Base-by-base conservation (phyloP, 805 yeast genomes). In the Torulaspora maleeae region DNA sequence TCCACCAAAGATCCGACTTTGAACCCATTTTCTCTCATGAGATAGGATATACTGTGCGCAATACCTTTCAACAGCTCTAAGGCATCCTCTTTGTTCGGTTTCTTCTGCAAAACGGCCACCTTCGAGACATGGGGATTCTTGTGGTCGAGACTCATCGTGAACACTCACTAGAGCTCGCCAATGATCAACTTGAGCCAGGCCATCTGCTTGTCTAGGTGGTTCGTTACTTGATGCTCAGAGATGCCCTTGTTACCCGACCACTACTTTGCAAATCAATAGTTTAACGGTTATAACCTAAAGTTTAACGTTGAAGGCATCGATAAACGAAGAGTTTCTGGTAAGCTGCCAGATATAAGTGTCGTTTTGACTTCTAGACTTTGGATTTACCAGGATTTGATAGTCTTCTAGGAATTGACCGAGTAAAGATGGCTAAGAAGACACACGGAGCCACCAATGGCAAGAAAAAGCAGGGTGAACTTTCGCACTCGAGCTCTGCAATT, bases 1-100 rank as follows among this genome's bases (percentile, higher is more conserved):
- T 91, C 98, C 51, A 84, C 77, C 12, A 91, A 62, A 0, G 75
- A 67, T 0, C 79, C 80, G 2, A 90, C 91, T 43, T 75, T 78
- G 59, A 86, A 78, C 3, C 76, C 73, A 48, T 80, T 74, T 34
- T 77, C 77, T 47, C 79, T 76, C 81, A 91, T 86, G 42, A 91
- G 66, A 2, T 95, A 96, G 2, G 90, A 81, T 11, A 85, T 93
- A 27, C 74, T 64, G 20, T 71, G 73, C 2, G 91, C 90, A 12
- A 87, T 73, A 37, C 82, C 79, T 50, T 83, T 85, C 3, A 89
- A 71, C 33, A 86, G 52, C 13, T 77, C 76, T 25, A 76, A 59
- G 0, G 88, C 87, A 28, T 70, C 66, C 22, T 77, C 82, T 27
- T 66, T 63, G 7, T 66, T 54, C 19, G 74, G 73, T 54, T 73